phyloP scores from a whole-genome alignment of 495 filamentous ascomycete genomes.

The Neurospora tetrasperma region DNA sequence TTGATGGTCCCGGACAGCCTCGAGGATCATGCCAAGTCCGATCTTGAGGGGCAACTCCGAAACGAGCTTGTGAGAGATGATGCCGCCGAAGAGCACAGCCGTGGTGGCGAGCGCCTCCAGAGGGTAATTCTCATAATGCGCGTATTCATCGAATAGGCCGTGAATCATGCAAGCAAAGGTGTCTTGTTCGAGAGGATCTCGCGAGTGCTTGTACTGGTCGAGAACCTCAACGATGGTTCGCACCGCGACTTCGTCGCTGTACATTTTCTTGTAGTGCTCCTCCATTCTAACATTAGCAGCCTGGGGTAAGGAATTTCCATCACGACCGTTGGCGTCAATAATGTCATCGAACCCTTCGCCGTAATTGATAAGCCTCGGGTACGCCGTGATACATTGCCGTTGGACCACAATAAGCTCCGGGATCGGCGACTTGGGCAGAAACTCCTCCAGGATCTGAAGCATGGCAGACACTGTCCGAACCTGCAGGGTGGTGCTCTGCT shows the following conservation, averaged over 20 bases:
- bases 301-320: slow-evolving; percentile 66
- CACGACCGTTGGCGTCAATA: slow-evolving; percentile 71
- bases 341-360: slow-evolving; percentile 85
- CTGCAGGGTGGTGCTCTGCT: slow-evolving; percentile 47
- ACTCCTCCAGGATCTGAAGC: slow-evolving; percentile 66
- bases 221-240: slow-evolving; percentile 72
- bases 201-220: slow-evolving; percentile 73
- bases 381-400: slow-evolving; percentile 79
- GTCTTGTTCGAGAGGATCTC: slow-evolving; percentile 76
- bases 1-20: slow-evolving; percentile 75
- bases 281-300: slow-evolving; percentile 85
- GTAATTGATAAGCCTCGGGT: slow-evolving; percentile 94
- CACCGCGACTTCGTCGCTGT: slow-evolving; percentile 74
- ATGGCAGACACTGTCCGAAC: slow-evolving; percentile 78
- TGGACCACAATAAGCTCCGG: slow-evolving; percentile 52
- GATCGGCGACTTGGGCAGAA: slow-evolving; percentile 36
- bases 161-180: slow-evolving; percentile 98
- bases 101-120: slow-evolving; percentile 89
- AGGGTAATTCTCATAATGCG: slow-evolving; percentile 88
- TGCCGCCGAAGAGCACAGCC: slow-evolving; percentile 91
- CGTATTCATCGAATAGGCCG: slow-evolving; percentile 93
- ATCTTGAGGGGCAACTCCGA: slow-evolving; percentile 83
- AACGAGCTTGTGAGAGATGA: slow-evolving; percentile 86
- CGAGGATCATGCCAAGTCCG: slow-evolving; percentile 88
- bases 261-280: slow-evolving; percentile 93